Evolutionary conservation across 2,329 filamentous ascomycete genomes (phyloP).

Genomic region (Exophiala bonariae): DNA sequence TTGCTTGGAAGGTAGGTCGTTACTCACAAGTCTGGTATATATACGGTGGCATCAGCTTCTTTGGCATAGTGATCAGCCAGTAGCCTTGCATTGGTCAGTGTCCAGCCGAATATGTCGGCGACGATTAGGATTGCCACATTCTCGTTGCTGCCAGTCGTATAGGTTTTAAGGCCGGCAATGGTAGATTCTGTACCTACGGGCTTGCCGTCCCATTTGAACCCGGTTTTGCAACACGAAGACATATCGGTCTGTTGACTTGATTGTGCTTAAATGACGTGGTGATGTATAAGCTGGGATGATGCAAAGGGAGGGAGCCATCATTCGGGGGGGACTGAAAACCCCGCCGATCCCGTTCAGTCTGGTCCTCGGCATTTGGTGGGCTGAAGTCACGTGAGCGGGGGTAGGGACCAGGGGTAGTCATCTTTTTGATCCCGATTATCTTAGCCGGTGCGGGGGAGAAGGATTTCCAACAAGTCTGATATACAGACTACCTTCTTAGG

Average conservation of each 20-base stretch:
- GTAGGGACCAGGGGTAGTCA: too few species aligned
- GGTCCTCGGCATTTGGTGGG: too few species aligned
- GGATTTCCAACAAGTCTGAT: too few species aligned
- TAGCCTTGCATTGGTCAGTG: conserved; percentile 44
- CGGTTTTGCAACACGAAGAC: conserved; percentile 20
- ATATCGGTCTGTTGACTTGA: not conserved
- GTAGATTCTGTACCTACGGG: conserved; percentile 37
- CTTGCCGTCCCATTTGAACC: conserved; percentile 44
- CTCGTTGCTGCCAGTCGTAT: conserved; percentile 39
- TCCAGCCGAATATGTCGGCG: conserved; percentile 49
- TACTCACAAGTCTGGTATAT: conserved; percentile 41
- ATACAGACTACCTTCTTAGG: too few species aligned
- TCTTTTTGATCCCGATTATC: too few species aligned
- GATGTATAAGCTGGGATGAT: too few species aligned
- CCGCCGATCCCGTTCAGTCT: too few species aligned
- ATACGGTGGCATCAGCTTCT: conserved; percentile 43
- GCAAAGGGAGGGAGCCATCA: too few species aligned
- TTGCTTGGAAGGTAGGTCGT: not conserved
- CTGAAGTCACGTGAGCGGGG: too few species aligned
- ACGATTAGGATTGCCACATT: conserved; percentile 46
- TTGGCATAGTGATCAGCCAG: conserved; percentile 49
- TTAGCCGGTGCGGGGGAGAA: too few species aligned
- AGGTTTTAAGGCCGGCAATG: conserved; percentile 36
- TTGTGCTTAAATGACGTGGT: too few species aligned
- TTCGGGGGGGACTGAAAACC: too few species aligned